Conservation (phyloP, 352 stramenopile species). For the Globisporangium echinulatum region DNA sequence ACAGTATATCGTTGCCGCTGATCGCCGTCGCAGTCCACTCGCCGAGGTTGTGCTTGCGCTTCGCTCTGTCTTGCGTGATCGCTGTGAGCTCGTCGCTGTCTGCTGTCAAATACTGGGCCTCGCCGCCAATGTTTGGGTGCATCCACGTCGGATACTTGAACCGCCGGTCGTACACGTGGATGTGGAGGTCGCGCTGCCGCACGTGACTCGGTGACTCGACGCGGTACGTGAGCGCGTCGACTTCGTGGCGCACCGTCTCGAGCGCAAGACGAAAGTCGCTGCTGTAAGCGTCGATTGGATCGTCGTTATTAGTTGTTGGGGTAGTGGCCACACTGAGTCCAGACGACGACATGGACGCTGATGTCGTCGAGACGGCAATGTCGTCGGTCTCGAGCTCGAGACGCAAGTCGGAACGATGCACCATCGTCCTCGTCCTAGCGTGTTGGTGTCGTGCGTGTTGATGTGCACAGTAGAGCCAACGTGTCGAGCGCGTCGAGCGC, state of each 20-base stretch:
- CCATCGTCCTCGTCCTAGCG: no score
- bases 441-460: no score
- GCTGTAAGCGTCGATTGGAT: conserved; percentile 6
- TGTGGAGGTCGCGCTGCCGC: conserved; percentile 53
- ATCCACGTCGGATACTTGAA: conserved; percentile 67
- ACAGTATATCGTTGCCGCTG: conserved; percentile 85
- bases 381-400: not conserved
- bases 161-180: conserved; percentile 47
- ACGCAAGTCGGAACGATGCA: no score
- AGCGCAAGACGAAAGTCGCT: conserved; percentile 13
- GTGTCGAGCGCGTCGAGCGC: no score
- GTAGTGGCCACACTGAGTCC: no score
- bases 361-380: not conserved
- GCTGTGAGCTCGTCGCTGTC: conserved; percentile 15
- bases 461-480: no score
- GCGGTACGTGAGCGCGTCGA: conserved; percentile 10
- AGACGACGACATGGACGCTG: not conserved
- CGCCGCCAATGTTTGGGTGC: conserved; percentile 57
- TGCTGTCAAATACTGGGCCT: conserved; percentile 19
- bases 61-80: conserved; percentile 13
- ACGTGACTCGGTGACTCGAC: conserved; percentile 38
- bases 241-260: conserved; percentile 10
- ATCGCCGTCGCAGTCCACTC: conserved; percentile 82
- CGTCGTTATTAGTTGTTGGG: not conserved
- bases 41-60: conserved; percentile 29